A percentile compares a stretch with the other conserved stretches of the same genome.
Evolutionary conservation across 129 eudicot species (phyloP).

Genomic region (Artemisia argyi): DNA sequence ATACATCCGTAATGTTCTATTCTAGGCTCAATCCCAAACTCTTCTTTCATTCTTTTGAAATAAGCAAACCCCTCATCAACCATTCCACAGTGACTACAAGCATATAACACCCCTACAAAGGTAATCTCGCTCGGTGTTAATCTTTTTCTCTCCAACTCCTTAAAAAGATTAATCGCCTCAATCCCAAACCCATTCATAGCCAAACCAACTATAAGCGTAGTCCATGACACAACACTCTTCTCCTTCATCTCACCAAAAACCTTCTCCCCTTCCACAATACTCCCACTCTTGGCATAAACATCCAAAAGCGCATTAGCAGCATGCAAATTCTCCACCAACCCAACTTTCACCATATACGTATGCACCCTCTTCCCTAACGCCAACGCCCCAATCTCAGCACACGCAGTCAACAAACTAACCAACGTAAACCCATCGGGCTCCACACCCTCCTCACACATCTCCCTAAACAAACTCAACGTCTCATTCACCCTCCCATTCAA

Average conservation of each 20-base stretch:
- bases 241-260: constrained; percentile 66
- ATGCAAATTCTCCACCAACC: constrained; percentile 66
- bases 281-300: constrained; percentile 77
- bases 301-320: constrained; percentile 84
- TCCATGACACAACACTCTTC: constrained; percentile 82
- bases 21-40: constrained; percentile 57
- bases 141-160: constrained; percentile 43
- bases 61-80: constrained; percentile 75
- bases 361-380: constrained; percentile 80
- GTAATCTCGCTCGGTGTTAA: constrained; percentile 73
- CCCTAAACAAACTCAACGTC: constrained; percentile 53
- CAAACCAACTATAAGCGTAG: constrained; percentile 74
- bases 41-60: constrained; percentile 62
- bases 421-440: constrained; percentile 89
- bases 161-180: constrained; percentile 64
- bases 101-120: constrained; percentile 88
- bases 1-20: constrained; percentile 90
- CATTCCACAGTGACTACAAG: constrained; percentile 95
- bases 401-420: constrained; percentile 83
- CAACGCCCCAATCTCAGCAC: constrained; percentile 81
- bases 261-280: constrained; percentile 56
- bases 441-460: constrained; percentile 58
- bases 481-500: constrained; percentile 69
- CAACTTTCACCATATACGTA: constrained; percentile 70
- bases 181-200: constrained; percentile 78